Base-by-base conservation (phyloP, 2,329 filamentous ascomycete genomes). In the Westerdykella sp. region DNA sequence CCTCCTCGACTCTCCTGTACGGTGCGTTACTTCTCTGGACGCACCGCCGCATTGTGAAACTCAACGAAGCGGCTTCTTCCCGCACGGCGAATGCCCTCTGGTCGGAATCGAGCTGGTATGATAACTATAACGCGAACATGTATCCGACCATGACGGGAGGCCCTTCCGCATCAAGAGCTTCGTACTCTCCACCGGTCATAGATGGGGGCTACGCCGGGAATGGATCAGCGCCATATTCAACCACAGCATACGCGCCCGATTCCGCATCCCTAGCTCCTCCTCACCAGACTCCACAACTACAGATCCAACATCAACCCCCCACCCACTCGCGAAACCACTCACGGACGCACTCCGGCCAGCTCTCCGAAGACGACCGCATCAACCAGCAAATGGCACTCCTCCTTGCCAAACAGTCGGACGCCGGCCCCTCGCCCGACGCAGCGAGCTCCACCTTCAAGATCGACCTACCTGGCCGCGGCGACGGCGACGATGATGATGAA, bases 301-400 rank as follows among this genome's bases (percentile, higher is more conserved):
- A 28, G 7, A 28, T 41, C 37, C 36, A 40, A 15, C n/a, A 25
- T 12, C 23, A 12, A 31, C 22, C 16, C 15, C 14, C 41, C 12
- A 40, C 36, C 35, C 32, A 37, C 40, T 22, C 25, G 53, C 30
- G 13, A 39, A 32, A 39, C 32, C 40, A 23, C 46, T 45, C 39
- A 34, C 23, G 16, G 31, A 3, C 16, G 32, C 46, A 14, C 34
- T 39, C 11, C 16, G 28, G 51, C 4, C 42, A 56, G 0, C 50
- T 73, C 42, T 66, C 66, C 16, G 73, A 77, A 51, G 71, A 75
- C 42, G 73, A 76, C 39, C 61, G 69, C 46, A 70, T 74, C 44
- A 70, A 72, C 23, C 70, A 73, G 50, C 73, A 76, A 47, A 73
- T 75, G 68, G 65, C 72, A n/a, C 63, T 69, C 48, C 63, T 77